Percentiles rank a stretch among this genome's conserved stretches.
Evolutionary conservation across 768 basidiomycete genomes (phyloP).

Genomic region (Paxillus involutus): DNA sequence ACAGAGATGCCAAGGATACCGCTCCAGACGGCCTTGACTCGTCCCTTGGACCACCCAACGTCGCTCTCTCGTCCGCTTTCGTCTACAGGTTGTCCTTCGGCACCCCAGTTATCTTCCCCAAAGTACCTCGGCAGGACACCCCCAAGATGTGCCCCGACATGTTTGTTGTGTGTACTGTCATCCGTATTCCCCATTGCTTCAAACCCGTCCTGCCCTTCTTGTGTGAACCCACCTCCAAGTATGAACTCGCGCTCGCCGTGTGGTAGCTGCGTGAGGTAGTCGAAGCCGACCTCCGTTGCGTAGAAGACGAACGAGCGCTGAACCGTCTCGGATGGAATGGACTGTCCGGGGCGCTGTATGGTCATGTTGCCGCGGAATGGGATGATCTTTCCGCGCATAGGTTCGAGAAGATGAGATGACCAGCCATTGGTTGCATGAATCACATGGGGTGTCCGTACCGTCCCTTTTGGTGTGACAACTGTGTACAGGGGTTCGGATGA

Average conservation of each 20-base stretch:
- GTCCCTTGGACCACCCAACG: slow-evolving; percentile 39
- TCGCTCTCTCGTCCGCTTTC: neutral
- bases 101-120: slow-evolving; percentile 43
- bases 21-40: slow-evolving; percentile 59
- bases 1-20: slow-evolving; percentile 65
- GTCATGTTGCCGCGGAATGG: slow-evolving; percentile 63
- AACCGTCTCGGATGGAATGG: slow-evolving; percentile 33
- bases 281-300: slow-evolving; percentile 43
- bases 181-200: slow-evolving; percentile 39
- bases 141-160: slow-evolving; percentile 35
- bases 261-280: slow-evolving; percentile 69
- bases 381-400: slow-evolving; percentile 60
- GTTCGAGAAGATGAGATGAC: slow-evolving; percentile 66
- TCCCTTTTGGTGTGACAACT: slow-evolving; percentile 60
- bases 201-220: slow-evolving; percentile 28
- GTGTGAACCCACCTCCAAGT: slow-evolving; percentile 58
- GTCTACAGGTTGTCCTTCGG: slow-evolving; percentile 22
- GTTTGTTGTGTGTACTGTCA: slow-evolving; percentile 34
- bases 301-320: slow-evolving; percentile 60
- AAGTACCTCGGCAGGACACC: slow-evolving; percentile 57
- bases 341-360: slow-evolving; percentile 56
- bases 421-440: slow-evolving; percentile 88
- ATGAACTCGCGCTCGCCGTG: slow-evolving; percentile 50
- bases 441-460: slow-evolving; percentile 57
- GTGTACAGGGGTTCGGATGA: slow-evolving; percentile 40